Evolutionary conservation across 345 rosid species (phyloP).

Genomic region (Camelina hispida): DNA sequence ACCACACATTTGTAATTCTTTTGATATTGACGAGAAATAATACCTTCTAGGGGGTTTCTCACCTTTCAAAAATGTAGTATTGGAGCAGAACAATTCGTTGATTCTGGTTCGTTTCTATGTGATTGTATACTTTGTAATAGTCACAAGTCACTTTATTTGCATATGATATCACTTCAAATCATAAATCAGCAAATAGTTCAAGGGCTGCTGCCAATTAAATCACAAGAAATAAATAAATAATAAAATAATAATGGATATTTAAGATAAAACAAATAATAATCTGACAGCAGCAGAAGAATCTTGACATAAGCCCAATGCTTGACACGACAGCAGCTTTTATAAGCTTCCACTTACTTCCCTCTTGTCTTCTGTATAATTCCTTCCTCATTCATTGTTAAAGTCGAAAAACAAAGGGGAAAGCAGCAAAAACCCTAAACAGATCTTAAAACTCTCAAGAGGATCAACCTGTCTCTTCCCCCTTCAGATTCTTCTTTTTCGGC

Average conservation of each 20-base stretch:
- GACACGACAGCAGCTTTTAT: constrained; percentile 39
- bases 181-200: background rate
- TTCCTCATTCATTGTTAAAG: constrained; percentile 38
- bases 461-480: constrained; percentile 8
- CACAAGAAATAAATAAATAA: background rate
- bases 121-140: background rate
- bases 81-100: background rate
- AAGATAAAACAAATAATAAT: constrained; percentile 17
- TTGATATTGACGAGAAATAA: constrained; percentile 22
- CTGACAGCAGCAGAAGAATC: constrained; percentile 40
- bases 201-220: background rate
- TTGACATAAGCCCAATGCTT: constrained; percentile 32
- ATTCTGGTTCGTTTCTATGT: constrained; percentile 3
- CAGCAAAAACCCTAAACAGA: constrained; percentile 38
- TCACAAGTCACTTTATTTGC: background rate
- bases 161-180: background rate
- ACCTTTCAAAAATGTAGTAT: background rate
- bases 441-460: constrained; percentile 20
- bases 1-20: constrained; percentile 31
- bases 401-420: constrained; percentile 22
- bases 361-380: constrained; percentile 22
- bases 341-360: constrained; percentile 37
- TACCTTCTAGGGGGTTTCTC: background rate
- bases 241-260: background rate
- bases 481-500: constrained; percentile 6